Conservation (phyloP, 306 rosid species). For the Vigna mungo region DNA sequence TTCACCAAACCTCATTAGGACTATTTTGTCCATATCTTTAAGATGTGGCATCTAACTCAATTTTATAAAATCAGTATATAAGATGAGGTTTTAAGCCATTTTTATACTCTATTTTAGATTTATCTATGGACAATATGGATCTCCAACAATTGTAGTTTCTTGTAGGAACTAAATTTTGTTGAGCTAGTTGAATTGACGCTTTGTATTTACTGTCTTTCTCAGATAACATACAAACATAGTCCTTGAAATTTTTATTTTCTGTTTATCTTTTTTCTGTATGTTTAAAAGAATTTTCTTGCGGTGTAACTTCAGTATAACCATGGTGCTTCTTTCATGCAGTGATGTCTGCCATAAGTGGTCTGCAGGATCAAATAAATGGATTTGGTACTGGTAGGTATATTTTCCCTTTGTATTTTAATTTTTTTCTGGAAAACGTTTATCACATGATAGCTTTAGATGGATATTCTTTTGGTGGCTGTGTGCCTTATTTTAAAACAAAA, state of each 20-base stretch:
- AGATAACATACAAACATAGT: conserved; percentile 11
- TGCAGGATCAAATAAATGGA: conserved; percentile 72
- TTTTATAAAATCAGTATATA: too few relatives aligned
- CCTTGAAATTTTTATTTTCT: conserved; percentile 1
- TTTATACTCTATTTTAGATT: too few relatives aligned
- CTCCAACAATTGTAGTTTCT: neutral
- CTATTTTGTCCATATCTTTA: too few relatives aligned
- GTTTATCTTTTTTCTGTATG: conserved; percentile 25
- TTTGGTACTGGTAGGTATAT: conserved; percentile 76
- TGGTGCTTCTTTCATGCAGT: conserved; percentile 62
- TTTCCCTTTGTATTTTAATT: conserved; percentile 41
- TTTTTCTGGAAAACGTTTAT: conserved; percentile 3
- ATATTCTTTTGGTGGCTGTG: conserved; percentile 1
- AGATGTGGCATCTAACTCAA: too few relatives aligned
- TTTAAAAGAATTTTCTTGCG: neutral
- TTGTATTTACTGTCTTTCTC: conserved; percentile 27
- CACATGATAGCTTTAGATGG: conserved; percentile 9
- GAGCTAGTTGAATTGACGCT: conserved; percentile 32
- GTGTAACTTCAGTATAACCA: conserved; percentile 40
- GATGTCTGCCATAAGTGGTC: conserved; percentile 93
- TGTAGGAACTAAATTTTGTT: conserved; percentile 10
- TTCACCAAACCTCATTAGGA: too few relatives aligned
- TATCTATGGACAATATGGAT: too few relatives aligned
- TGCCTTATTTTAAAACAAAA: conserved; percentile 15
- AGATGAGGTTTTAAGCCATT: too few relatives aligned